Conservation (phyloP, 1,139 yeast genomes). For the Candida tropicalis region DNA sequence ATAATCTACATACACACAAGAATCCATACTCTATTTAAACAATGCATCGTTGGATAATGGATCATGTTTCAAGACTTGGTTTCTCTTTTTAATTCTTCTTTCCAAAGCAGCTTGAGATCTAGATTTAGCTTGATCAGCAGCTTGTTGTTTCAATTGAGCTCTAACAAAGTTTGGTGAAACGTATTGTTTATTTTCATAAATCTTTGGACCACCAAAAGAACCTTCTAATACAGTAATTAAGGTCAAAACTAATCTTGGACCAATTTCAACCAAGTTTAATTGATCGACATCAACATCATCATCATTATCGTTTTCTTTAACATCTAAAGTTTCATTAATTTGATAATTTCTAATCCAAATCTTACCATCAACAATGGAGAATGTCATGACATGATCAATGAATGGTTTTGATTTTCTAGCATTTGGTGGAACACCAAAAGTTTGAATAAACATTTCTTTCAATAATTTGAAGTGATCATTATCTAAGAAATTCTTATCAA, state of each 20-base stretch:
- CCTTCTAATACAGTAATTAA: slow-evolving; percentile 93
- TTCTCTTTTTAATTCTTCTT: slow-evolving; percentile 75
- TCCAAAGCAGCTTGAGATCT: slow-evolving; percentile 82
- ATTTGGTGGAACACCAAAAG: slow-evolving; percentile 94
- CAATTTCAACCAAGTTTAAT: slow-evolving; percentile 85
- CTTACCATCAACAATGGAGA: slow-evolving; percentile 89
- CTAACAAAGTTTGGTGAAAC: slow-evolving; percentile 95
- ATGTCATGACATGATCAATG: slow-evolving; percentile 91
- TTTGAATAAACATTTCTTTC: slow-evolving; percentile 83
- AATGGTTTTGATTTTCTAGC: slow-evolving; percentile 96
- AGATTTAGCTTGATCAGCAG: slow-evolving; percentile 76
- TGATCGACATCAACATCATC: slow-evolving; percentile 48
- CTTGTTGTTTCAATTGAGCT: slow-evolving; percentile 80
- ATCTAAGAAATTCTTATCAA: slow-evolving; percentile 70
- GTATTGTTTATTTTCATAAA: slow-evolving; percentile 94
- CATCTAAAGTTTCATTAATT: slow-evolving; percentile 71
- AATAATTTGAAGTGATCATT: slow-evolving; percentile 68
- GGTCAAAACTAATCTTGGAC: slow-evolving; percentile 95
- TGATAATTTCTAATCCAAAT: slow-evolving; percentile 97
- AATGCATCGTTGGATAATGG: slow-evolving; percentile 82
- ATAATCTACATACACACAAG: not conserved
- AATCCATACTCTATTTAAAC: slow-evolving; percentile 47
- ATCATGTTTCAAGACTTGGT: slow-evolving; percentile 72
- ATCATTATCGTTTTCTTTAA: slow-evolving; percentile 42
- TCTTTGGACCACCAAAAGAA: slow-evolving; percentile 97